Conservation (phyloP, 768 basidiomycete genomes). For the Mycena leptocephala region DNA sequence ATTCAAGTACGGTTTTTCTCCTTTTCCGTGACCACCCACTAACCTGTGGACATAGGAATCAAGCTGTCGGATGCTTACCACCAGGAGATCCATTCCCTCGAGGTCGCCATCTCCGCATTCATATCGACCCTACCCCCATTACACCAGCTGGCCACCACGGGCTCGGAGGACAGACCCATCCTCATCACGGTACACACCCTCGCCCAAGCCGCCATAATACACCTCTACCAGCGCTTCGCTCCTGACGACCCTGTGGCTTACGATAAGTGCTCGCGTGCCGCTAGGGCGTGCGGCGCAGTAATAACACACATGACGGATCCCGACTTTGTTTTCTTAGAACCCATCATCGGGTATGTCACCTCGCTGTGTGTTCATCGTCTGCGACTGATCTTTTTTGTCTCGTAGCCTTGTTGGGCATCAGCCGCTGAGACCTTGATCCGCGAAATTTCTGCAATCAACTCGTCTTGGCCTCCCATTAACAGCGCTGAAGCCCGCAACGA, state of each 20-base stretch:
- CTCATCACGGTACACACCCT: conserved; percentile 77
- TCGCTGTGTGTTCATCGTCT: conserved; percentile 18
- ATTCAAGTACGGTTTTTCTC: conserved; percentile 61
- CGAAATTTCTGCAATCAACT: conserved; percentile 76
- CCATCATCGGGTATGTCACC: conserved; percentile 76
- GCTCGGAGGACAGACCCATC: conserved; percentile 72
- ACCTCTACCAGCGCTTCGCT: conserved; percentile 75
- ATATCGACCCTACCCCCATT: conserved; percentile 75
- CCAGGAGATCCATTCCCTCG: conserved; percentile 74
- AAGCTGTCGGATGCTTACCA: conserved; percentile 64
- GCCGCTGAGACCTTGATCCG: conserved; percentile 78
- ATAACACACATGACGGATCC: conserved; percentile 75
- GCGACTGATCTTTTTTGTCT: conserved; percentile 22
- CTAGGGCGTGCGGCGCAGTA: conserved; percentile 72
- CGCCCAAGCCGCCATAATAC: conserved; percentile 76
- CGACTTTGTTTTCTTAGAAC: conserved; percentile 84
- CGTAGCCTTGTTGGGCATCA: conserved; percentile 81
- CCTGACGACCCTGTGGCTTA: conserved; percentile 73
- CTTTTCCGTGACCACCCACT: conserved; percentile 18
- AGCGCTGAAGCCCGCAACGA: conserved; percentile 75
- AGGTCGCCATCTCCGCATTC: conserved; percentile 77
- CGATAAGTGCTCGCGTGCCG: conserved; percentile 78
- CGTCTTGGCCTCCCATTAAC: conserved; percentile 75
- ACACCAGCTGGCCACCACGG: conserved; percentile 73
- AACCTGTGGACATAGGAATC: conserved; percentile 49